Evolutionary conservation across 768 basidiomycete species (phyloP).

Genomic region (Podaxis sp.): DNA sequence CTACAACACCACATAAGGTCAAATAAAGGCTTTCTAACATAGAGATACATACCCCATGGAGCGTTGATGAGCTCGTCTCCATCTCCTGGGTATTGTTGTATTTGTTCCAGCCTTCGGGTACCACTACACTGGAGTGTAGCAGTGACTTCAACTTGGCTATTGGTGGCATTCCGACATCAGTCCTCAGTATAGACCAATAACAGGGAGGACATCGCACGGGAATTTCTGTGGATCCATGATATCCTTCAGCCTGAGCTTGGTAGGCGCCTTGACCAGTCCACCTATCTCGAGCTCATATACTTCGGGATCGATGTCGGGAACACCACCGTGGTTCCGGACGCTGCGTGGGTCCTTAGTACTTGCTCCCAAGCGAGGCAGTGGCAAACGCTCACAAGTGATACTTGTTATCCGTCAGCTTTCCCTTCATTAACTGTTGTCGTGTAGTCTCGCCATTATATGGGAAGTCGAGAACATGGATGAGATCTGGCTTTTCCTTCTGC

Average conservation of each 20-base stretch:
- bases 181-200: not conserved
- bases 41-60: constrained; percentile 38
- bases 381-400: constrained; percentile 45
- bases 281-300: constrained; percentile 49
- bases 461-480: constrained; percentile 53
- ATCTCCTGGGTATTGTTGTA: constrained; percentile 51
- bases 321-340: constrained; percentile 54
- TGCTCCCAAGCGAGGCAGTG: not conserved
- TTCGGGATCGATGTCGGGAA: constrained; percentile 49
- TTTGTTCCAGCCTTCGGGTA: constrained; percentile 52
- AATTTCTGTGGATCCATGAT: constrained; percentile 46
- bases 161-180: not conserved
- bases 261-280: constrained; percentile 46
- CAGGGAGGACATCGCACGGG: constrained; percentile 35
- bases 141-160: constrained; percentile 48
- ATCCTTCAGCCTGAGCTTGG: constrained; percentile 45
- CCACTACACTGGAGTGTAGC: constrained; percentile 58
- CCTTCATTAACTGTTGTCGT: constrained; percentile 38
- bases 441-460: constrained; percentile 58
- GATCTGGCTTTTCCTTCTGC: constrained; percentile 49
- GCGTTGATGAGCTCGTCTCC: constrained; percentile 54
- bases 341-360: constrained; percentile 23
- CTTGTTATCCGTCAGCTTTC: constrained; percentile 48
- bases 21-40: not conserved
- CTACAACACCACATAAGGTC: constrained; percentile 16